Evolutionary conservation across 176 grass and related monocot species (phyloP).

Genomic region (Oryza australiensis): DNA sequence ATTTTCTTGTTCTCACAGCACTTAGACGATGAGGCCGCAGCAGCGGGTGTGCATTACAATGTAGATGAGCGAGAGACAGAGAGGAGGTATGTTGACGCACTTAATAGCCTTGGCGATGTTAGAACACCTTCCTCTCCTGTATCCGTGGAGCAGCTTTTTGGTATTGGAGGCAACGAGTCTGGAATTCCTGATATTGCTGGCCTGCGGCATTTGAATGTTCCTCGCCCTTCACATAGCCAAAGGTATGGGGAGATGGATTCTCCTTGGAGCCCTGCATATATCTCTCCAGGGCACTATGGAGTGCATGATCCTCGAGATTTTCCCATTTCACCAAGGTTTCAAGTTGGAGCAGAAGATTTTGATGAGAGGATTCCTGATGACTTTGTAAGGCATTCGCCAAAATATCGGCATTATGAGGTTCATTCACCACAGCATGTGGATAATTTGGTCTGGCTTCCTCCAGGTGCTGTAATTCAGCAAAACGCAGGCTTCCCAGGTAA

Average conservation of each 20-base stretch:
- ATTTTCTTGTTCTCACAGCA: slow-evolving; percentile 86
- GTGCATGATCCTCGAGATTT: slow-evolving; percentile 70
- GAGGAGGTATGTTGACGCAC: slow-evolving; percentile 87
- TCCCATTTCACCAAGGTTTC: slow-evolving; percentile 69
- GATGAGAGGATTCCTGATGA: slow-evolving; percentile 61
- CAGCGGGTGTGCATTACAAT: slow-evolving; percentile 48
- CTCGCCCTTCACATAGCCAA: slow-evolving; percentile 49
- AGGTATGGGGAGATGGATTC: slow-evolving; percentile 82
- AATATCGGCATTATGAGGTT: slow-evolving; percentile 54
- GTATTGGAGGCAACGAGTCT: slow-evolving; percentile 47
- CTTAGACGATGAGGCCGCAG: slow-evolving; percentile 52
- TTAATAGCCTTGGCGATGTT: slow-evolving; percentile 72
- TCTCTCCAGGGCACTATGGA: slow-evolving; percentile 56
- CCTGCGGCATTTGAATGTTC: slow-evolving; percentile 74
- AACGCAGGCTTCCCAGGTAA: slow-evolving; percentile 69
- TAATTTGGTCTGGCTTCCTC: slow-evolving; percentile 66
- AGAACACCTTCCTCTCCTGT: slow-evolving; percentile 58
- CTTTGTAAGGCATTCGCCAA: slow-evolving; percentile 48
- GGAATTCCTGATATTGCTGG: slow-evolving; percentile 55
- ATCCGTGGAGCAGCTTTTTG: slow-evolving; percentile 56
- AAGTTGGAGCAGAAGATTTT: slow-evolving; percentile 60
- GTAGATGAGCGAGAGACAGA: slow-evolving; percentile 70
- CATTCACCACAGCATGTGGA: slow-evolving; percentile 58
- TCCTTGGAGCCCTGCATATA: slow-evolving; percentile 64
- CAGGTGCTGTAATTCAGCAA: slow-evolving; percentile 68